Base-by-base conservation (phyloP, 192 early-diverging fungal genomes). In the Mortierella antarctica region DNA sequence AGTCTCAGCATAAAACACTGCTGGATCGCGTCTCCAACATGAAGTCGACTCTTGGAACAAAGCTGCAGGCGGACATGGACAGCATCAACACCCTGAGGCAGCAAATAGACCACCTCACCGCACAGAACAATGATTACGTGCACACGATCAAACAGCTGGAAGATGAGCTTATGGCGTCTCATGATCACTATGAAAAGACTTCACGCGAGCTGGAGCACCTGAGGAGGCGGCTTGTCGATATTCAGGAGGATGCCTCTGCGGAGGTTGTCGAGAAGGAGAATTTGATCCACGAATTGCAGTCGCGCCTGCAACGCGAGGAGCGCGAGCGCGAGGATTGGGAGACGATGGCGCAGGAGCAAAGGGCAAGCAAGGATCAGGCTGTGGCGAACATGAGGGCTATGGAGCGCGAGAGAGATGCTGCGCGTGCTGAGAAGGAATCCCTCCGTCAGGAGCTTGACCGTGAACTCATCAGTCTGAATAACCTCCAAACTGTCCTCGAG, bases 401-500 rank as follows among this genome's bases (percentile, higher is more conserved):
- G 57, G 88, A 90, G 60, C 81, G 76, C 14, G 84, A 88, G 50
- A 71, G 83, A 5, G 83, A 86, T 58, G 69, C 83, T 45, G 71
- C 86, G 4, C 73, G 83, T 39, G 72, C 72, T 7, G 86, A 88
- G 47, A 73, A 89, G 67, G 85, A 88, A 23, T 39, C 67, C 9
- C 64, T 88, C 20, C 68, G 83, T 31, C 64, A 82, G 14, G 89
- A 89, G 47, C 82, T 86, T 15, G 88, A 91, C 53, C 84, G 84
- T 11, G 89, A 95, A 65, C 70, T 81, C 40, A 72, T 84, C 20
- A 90, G 91, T 69, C 63, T 93, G 50, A 71, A 70, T 13, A 99
- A 99, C 69, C 85, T 99, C 66, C 97, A 96, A 67, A 69, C 86
- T 41, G 96, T 96, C 15, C 84, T 99, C 57, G 92, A 95, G 83